These are phyloP conservation scores for Exophiala sp. DNA, from an alignment of 2,329 filamentous ascomycete species.

Conservation along the genomic window DNA sequence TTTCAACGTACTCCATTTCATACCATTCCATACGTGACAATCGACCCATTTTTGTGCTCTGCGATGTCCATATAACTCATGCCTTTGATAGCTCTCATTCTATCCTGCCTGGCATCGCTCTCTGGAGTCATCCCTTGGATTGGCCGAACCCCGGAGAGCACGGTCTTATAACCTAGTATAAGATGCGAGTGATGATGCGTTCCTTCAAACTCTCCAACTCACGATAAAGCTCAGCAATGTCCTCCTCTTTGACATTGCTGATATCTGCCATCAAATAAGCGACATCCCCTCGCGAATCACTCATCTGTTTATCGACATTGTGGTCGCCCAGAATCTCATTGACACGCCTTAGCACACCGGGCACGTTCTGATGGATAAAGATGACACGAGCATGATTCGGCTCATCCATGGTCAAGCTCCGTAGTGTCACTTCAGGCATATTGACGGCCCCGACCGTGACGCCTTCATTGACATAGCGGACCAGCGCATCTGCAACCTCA, in stretches of 20 bases:
- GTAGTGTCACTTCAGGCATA: slow-evolving; percentile 86
- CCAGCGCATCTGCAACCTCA: slow-evolving; percentile 81
- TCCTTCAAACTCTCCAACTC: slow-evolving; percentile 64
- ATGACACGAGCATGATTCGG: slow-evolving; percentile 85
- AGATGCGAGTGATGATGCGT: slow-evolving; percentile 26
- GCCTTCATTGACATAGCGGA: slow-evolving; percentile 93
- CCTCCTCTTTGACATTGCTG: slow-evolving; percentile 70
- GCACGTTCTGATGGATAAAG: slow-evolving; percentile 94
- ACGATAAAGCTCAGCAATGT: slow-evolving; percentile 82
- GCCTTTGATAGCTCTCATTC: background rate
- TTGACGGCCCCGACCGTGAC: slow-evolving; percentile 89
- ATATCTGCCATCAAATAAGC: slow-evolving; percentile 98
- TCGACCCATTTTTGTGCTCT: background rate
- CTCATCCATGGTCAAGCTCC: slow-evolving; percentile 85
- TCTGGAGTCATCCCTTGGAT: too few relatives aligned
- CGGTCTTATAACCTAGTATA: slow-evolving; percentile 25
- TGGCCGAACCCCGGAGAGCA: too few relatives aligned
- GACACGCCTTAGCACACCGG: slow-evolving; percentile 89
- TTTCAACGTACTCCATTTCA: background rate
- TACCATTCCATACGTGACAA: background rate
- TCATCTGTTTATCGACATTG: slow-evolving; percentile 99
- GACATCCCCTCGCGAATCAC: slow-evolving; percentile 85
- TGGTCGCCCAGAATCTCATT: slow-evolving; percentile 92
- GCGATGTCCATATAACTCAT: background rate
- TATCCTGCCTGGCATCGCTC: too few relatives aligned